Evolutionary conservation across 2,329 filamentous ascomycete genomes (phyloP).

Genomic region (Aureobasidium sp.): DNA sequence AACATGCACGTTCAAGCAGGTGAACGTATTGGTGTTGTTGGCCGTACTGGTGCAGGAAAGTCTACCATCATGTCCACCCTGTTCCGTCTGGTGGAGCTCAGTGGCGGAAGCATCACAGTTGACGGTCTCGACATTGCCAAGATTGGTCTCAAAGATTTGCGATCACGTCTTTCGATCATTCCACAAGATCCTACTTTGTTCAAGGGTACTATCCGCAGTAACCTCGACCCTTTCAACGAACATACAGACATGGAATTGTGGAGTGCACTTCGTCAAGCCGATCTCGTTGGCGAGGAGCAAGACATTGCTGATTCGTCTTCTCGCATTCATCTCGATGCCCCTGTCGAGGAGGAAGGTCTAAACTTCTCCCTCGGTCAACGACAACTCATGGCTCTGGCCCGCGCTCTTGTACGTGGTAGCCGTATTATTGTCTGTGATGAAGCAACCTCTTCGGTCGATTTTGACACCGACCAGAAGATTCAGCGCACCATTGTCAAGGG

Average conservation of each 20-base stretch:
- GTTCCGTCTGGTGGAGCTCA: constrained; percentile 59
- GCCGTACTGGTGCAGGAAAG: constrained; percentile 76
- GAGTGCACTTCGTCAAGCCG: constrained; percentile 69
- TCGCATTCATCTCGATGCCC: constrained; percentile 73
- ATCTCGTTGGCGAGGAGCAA: constrained; percentile 54
- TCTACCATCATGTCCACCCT: constrained; percentile 76
- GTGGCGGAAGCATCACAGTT: constrained; percentile 42
- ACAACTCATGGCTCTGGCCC: constrained; percentile 88
- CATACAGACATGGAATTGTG: constrained; percentile 72
- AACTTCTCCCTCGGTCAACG: constrained; percentile 95
- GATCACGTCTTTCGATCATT: constrained; percentile 68
- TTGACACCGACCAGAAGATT: constrained; percentile 95
- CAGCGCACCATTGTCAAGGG: constrained; percentile 79
- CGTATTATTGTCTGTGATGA: constrained; percentile 97
- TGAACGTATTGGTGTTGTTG: constrained; percentile 74
- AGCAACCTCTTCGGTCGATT: constrained; percentile 86
- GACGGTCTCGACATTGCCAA: constrained; percentile 56
- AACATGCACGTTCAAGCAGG: constrained; percentile 64
- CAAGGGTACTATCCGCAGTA: constrained; percentile 69
- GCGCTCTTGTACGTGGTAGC: constrained; percentile 77
- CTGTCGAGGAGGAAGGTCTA: constrained; percentile 87
- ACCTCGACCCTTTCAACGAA: constrained; percentile 74
- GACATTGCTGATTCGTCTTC: constrained; percentile 35
- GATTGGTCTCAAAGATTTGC: constrained; percentile 67
- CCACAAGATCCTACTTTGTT: constrained; percentile 81